phyloP scores from a whole-genome alignment of 2,329 filamentous ascomycete genomes.

The Aspergillus sojae region DNA sequence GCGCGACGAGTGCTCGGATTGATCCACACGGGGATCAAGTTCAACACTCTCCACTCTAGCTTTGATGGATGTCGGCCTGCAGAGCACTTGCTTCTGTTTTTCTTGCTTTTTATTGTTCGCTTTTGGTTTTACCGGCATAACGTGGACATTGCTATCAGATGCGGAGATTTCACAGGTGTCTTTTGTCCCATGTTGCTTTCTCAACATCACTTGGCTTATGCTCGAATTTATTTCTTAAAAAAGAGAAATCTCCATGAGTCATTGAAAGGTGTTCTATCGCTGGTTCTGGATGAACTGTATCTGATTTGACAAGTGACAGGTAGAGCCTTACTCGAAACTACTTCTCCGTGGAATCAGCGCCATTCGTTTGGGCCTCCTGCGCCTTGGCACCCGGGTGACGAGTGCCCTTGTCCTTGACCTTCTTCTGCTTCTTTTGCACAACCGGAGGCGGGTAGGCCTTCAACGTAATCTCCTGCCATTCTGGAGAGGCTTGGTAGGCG shows the following conservation, averaged over 20 bases:
- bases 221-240: not conserved
- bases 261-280: not conserved
- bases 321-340: not conserved
- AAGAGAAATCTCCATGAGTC: not conserved
- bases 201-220: not conserved
- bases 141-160: not conserved
- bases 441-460: constrained; percentile 79
- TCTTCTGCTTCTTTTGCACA: constrained; percentile 72
- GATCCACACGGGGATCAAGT: not conserved
- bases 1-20: not conserved
- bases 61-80: not conserved
- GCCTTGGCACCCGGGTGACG: constrained; percentile 41
- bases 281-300: not conserved
- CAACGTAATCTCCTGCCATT: constrained; percentile 77
- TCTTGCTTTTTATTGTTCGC: not conserved
- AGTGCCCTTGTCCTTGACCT: constrained; percentile 74
- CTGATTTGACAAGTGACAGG: not conserved
- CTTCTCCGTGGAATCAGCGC: not conserved
- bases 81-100: not conserved
- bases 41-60: not conserved
- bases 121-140: not conserved
- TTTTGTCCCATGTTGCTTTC: not conserved
- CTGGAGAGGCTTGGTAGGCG: constrained; percentile 68
- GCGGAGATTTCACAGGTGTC: not conserved
- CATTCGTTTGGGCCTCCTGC: constrained; percentile 32